Conservation (phyloP, 2,329 filamentous ascomycete genomes). For the Herpotrichia juniperi region DNA sequence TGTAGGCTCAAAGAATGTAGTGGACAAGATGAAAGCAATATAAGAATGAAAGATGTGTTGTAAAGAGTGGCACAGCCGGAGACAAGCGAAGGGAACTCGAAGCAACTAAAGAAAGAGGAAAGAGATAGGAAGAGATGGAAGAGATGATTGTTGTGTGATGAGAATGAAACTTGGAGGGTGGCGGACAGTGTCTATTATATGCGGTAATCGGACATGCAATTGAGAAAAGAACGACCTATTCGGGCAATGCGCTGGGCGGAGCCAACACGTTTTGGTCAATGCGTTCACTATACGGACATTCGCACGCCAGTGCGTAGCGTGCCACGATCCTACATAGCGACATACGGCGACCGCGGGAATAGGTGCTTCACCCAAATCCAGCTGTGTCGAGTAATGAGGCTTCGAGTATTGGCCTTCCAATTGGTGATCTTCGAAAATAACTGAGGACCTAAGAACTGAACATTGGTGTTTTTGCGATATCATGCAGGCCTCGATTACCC, state of each 20-base stretch:
- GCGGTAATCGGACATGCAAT: background rate
- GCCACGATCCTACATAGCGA: conserved; percentile 2
- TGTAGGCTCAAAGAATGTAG: background rate
- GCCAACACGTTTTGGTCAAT: conserved; percentile 1
- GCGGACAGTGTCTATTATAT: conserved; percentile 2
- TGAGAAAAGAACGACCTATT: background rate
- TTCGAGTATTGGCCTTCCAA: background rate
- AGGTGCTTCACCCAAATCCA: background rate
- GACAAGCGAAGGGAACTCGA: background rate
- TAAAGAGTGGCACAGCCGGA: conserved; percentile 7
- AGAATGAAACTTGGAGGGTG: background rate
- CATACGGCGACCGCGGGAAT: background rate
- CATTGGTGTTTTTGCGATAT: background rate
- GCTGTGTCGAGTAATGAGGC: background rate
- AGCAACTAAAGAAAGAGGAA: background rate
- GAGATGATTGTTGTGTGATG: conserved; percentile 1
- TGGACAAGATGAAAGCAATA: background rate
- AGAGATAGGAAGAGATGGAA: background rate
- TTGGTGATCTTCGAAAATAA: background rate
- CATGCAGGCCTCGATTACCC: background rate
- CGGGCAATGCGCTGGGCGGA: background rate
- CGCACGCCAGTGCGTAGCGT: conserved; percentile 1
- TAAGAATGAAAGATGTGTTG: conserved; percentile 1
- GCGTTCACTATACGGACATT: background rate
- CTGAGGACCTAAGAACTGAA: background rate